Conservation (phyloP, 2,329 filamentous ascomycete species). For the Sporothrix protearum region DNA sequence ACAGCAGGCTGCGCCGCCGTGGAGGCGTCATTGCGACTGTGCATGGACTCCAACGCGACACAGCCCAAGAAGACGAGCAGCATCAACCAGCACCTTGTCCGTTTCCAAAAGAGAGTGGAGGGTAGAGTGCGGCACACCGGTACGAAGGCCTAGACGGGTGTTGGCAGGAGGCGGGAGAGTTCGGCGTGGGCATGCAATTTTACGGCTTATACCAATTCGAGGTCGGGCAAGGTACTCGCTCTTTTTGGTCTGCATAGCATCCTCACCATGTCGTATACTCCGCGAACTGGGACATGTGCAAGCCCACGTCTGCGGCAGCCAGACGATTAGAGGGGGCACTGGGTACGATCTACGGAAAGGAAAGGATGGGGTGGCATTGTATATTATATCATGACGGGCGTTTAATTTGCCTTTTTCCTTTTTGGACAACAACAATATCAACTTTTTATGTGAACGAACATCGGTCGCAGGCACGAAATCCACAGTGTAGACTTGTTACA, state of each 20-base stretch:
- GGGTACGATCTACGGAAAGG: not conserved
- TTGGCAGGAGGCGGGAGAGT: not conserved
- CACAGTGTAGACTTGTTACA: not conserved
- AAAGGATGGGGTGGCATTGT: not conserved
- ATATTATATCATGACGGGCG: slow-evolving; percentile 22
- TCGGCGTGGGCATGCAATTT: no score
- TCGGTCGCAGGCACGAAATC: not conserved
- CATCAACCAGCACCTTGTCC: slow-evolving; percentile 87
- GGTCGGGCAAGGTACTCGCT: not conserved
- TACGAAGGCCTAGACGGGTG: slow-evolving; percentile 26
- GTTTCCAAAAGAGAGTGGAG: slow-evolving; percentile 71
- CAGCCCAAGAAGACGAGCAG: slow-evolving; percentile 53
- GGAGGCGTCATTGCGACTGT: slow-evolving; percentile 58
- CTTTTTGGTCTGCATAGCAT: not conserved
- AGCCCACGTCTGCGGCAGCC: not conserved
- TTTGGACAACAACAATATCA: slow-evolving; percentile 3
- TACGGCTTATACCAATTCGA: not conserved
- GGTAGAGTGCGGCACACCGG: slow-evolving; percentile 49
- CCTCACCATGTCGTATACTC: not conserved
- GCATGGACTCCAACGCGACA: slow-evolving; percentile 74
- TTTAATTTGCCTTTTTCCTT: slow-evolving; percentile 11
- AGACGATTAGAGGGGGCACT: not conserved
- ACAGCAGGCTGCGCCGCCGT: slow-evolving; percentile 56
- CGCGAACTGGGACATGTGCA: not conserved
- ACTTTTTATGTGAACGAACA: not conserved